Evolutionary conservation across 345 rosid genomes (phyloP), one percentile per base, ranked within the genome.

Genomic region (Cardamine chenopodiifolia): DNA sequence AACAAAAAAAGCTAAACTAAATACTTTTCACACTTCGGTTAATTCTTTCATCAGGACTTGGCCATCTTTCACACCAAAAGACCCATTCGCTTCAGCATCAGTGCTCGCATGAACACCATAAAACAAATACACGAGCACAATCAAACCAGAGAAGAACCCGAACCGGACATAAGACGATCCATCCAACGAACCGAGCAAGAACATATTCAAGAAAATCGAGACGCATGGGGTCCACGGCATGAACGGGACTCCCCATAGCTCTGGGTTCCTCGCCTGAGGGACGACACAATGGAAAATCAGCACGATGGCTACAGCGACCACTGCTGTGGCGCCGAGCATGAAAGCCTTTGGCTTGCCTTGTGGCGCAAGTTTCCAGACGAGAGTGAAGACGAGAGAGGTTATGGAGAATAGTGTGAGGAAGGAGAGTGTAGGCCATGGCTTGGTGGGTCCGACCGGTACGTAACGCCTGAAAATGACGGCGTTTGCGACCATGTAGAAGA

Each of bases 401-500:
- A 80, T 22, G 39, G 97, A 79, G 73, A 91, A 85, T 7, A 86
- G 72, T 48, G 81, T 75, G 2, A 94, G 86, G 76, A 94, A 94
- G 17, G 89, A 87, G 9, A 91, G 32, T 26, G 97, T 87, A 11
- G 96, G 91, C 89, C 91, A 81, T 10, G 95, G 92, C 61, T 85
- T 83, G 0, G 88, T 87, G 8, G 90, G 85, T 81, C 89, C 86
- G n/a, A 79, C n/a, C 0, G 70, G 77, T 0, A 88, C 95, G 13
- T 94, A 94, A 31, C 98, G 91, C 47, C 89, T 82, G 81, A 86
- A 91, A 49, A 94, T 76, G 25, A 91, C 85, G 0, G 98, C 98
- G 65, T 90, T 94, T 2, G 96, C 95, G 29, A 94, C 98, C 97
- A 91, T 90, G 91, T 87, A 94, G 34, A 94, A 94, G 40, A 94